Evolutionary conservation across 257 asterid species (phyloP), one percentile per base, ranked within the genome.

Genomic region (Anisodus tanguticus): DNA sequence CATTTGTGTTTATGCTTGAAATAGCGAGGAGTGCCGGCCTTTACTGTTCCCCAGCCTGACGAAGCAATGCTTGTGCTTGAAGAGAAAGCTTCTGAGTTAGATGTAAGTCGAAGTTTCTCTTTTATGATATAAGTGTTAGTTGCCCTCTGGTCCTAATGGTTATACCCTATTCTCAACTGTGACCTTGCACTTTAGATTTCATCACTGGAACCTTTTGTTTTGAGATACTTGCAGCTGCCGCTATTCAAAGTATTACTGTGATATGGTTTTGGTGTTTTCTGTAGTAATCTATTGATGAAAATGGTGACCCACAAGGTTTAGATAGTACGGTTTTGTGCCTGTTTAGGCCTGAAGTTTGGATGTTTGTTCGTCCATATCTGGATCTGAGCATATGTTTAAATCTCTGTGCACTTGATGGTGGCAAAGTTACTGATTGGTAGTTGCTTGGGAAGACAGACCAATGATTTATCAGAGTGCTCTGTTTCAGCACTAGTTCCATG

Each of bases 21-120:
- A 69, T 58, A 90, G 92, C 85, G 8, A 39, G 91, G 91, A 77
- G 91, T 88, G 66, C 91, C 89, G 54, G 92, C 91, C 69, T 90
- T 90, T 67, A 88, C 91, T 26, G 92, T 86, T 77, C 86, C 92
- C n/a, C 92, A 90, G 85, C 92, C 91, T 3, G 90, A 86, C 47
- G 92, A 88, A 86, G 92, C 92, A 35, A 88, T 90, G 91, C 54
- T 26, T 79, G 91, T 88, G 79, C 91, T 90, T 62, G 87, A 88
- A 82, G 85, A 84, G 67, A 88, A 89, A 88, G 92, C 92, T 64
- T 85, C 87, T 12, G 83, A 86, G 80, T 85, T 88, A 51, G 88
- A 90, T 31, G 92, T 90, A 86, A 88, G 91, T 82, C 78, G 6
- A 63, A 77, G 58, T 39, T 84, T 49, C 15, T 58, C 63, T 70